Conservation (phyloP, 108 stramenopile genomes). For the Chaetoceros tenuissimus region DNA sequence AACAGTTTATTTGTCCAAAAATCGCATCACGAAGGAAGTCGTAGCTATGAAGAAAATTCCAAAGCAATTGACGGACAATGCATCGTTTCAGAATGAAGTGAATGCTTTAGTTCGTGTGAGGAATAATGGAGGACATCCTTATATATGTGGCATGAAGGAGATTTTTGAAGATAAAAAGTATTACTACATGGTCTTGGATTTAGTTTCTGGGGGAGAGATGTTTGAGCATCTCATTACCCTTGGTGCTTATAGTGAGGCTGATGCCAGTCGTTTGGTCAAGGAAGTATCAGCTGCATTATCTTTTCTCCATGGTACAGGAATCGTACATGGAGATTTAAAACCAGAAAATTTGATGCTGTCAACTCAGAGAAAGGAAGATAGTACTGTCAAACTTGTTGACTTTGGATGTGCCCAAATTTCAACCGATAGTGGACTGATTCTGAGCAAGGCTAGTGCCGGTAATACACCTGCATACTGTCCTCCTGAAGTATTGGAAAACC, state of each 20-base stretch:
- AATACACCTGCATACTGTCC: conserved; percentile 75
- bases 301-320: conserved; percentile 71
- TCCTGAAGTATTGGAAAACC: conserved; percentile 46
- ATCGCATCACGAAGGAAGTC: conserved; percentile 29
- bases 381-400: conserved; percentile 68
- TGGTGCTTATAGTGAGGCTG: conserved; percentile 78
- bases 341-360: conserved; percentile 81
- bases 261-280: conserved; percentile 58
- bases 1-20: conserved; percentile 49
- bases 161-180: conserved; percentile 60
- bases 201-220: conserved; percentile 74
- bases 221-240: conserved; percentile 79
- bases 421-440: conserved; percentile 31
- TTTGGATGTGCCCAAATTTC: conserved; percentile 72
- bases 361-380: conserved; percentile 35
- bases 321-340: conserved; percentile 82
- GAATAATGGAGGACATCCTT: conserved; percentile 66
- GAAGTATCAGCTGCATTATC: conserved; percentile 62
- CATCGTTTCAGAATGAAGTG: conserved; percentile 68
- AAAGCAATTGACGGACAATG: conserved; percentile 61
- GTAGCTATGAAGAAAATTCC: conserved; percentile 75
- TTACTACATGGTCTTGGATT: conserved; percentile 71
- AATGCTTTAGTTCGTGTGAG: conserved; percentile 65
- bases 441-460: conserved; percentile 7
- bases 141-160: conserved; percentile 60